phyloP scores from a whole-genome alignment of 2,329 filamentous ascomycete genomes.

The Penicillium sp. region DNA sequence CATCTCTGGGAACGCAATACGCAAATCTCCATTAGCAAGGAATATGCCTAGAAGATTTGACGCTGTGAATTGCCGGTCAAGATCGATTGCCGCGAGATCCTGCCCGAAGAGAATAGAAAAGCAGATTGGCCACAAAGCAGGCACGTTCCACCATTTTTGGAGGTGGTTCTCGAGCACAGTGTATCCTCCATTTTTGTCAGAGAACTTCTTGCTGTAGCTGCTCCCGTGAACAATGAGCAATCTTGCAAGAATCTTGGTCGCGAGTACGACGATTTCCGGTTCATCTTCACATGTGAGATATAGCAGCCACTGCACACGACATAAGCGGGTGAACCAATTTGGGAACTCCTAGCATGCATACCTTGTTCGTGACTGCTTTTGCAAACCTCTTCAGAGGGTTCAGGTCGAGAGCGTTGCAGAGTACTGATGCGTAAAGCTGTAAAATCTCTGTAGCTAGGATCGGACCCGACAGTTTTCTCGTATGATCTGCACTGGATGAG shows the following conservation, averaged over 20 bases:
- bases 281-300: conserved; percentile 87
- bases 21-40: conserved; percentile 49
- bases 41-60: conserved; percentile 71
- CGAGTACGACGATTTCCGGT: conserved; percentile 71
- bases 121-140: conserved; percentile 78
- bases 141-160: conserved; percentile 81
- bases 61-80: conserved; percentile 67
- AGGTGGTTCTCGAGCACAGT: conserved; percentile 74
- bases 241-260: conserved; percentile 74
- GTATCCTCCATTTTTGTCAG: conserved; percentile 81
- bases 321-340: conserved; percentile 6
- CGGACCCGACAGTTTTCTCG: conserved; percentile 49
- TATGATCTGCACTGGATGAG: conserved; percentile 29
- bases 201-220: conserved; percentile 78
- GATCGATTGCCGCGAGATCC: conserved; percentile 69
- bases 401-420: conserved; percentile 67
- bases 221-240: conserved; percentile 77
- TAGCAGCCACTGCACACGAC: conserved; percentile 65
- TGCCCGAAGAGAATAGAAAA: conserved; percentile 83
- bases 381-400: conserved; percentile 78
- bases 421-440: conserved; percentile 67
- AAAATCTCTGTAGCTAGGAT: conserved; percentile 70
- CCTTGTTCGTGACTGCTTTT: conserved; percentile 90
- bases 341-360: conserved; percentile 35
- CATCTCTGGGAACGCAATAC: conserved; percentile 69